Percentiles rank a stretch among this genome's conserved stretches.
Conservation (phyloP, 192 early-diverging fungal species). For the Dispira simplex region DNA sequence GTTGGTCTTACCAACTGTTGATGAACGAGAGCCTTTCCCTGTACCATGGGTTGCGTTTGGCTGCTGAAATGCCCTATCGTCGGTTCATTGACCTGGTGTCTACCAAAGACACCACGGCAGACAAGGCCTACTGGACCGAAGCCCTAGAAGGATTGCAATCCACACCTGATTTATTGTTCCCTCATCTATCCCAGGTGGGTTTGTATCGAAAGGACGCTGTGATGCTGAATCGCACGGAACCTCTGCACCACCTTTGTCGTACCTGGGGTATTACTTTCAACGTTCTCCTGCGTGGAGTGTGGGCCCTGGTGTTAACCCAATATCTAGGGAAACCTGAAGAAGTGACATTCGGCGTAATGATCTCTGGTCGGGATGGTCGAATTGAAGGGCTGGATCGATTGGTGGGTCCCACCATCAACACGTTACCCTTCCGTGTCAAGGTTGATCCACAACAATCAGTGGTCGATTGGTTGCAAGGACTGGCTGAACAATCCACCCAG, state of each 20-base stretch:
- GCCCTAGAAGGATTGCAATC: not conserved
- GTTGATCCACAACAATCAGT: not conserved
- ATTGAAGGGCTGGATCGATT: not conserved
- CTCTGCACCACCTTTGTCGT: not conserved
- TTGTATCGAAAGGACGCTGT: not conserved
- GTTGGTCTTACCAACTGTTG: constrained; percentile 1
- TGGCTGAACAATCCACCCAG: not conserved
- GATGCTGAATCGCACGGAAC: not conserved
- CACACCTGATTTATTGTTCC: not conserved
- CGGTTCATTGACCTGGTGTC: not conserved
- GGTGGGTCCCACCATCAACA: constrained; percentile 9
- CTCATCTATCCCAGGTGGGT: not conserved
- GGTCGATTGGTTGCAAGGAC: not conserved
- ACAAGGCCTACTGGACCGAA: not conserved
- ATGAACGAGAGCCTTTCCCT: not conserved
- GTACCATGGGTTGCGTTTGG: not conserved
- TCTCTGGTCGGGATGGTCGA: constrained; percentile 3
- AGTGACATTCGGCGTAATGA: constrained; percentile 9
- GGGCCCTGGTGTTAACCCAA: not conserved
- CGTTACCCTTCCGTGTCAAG: not conserved
- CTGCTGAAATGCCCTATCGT: not conserved
- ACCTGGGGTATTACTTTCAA: not conserved
- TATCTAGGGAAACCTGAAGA: constrained; percentile 1
- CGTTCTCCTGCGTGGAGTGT: constrained; percentile 3
- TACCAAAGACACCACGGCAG: not conserved